Evolutionary conservation across 495 filamentous ascomycete genomes (phyloP).

Genomic region (Aspergillus olivimuriae): DNA sequence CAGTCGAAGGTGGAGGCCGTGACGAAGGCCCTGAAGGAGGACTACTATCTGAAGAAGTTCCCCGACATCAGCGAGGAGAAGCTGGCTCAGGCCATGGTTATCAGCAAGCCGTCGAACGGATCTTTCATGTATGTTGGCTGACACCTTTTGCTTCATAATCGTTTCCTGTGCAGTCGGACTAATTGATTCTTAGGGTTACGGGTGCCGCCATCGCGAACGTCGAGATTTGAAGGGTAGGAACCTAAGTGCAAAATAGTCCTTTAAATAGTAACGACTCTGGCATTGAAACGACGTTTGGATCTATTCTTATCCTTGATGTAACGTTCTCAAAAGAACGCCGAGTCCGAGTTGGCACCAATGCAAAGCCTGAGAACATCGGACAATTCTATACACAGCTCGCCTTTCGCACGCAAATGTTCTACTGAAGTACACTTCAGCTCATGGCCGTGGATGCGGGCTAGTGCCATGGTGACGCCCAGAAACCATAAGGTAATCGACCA

Average conservation of each 20-base stretch:
- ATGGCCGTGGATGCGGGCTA: too few species aligned
- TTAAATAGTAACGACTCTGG: background rate
- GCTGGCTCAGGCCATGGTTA: constrained; percentile 74
- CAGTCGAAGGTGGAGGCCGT: constrained; percentile 79
- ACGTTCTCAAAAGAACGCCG: too few species aligned
- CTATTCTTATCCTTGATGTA: constrained; percentile 4
- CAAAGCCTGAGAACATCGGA: too few species aligned
- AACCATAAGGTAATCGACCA: too few species aligned
- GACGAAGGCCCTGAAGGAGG: constrained; percentile 63
- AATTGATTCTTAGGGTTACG: constrained; percentile 26
- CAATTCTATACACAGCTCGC: too few species aligned
- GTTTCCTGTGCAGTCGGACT: background rate
- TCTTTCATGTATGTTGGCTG: constrained; percentile 37
- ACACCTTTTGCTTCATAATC: background rate
- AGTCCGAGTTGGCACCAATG: too few species aligned
- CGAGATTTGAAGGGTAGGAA: constrained; percentile 16
- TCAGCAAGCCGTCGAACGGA: constrained; percentile 66
- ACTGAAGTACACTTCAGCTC: too few species aligned
- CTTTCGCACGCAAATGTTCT: too few species aligned
- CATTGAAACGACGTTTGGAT: background rate
- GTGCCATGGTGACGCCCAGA: too few species aligned
- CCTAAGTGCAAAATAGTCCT: background rate
- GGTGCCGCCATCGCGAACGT: constrained; percentile 37
- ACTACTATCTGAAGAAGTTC: constrained; percentile 75
- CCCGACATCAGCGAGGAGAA: constrained; percentile 66